These are phyloP conservation scores for Metschnikowia vanudenii DNA, from an alignment of 805 yeast genomes.

Conservation along the genomic window DNA sequence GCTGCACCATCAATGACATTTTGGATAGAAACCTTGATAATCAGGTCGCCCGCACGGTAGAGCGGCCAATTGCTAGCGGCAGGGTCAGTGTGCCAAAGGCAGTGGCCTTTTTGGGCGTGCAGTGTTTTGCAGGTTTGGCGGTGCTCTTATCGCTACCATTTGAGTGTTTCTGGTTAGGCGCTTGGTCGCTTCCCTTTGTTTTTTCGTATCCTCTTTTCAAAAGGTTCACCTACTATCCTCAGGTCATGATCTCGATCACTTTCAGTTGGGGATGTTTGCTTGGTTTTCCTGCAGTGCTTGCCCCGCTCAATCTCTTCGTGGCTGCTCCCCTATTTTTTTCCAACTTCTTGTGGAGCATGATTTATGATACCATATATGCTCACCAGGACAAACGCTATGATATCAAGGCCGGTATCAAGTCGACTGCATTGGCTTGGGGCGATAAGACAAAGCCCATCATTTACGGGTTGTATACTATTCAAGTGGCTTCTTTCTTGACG, in stretches of 20 bases:
- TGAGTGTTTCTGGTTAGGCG: constrained; percentile 80
- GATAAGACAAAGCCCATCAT: constrained; percentile 68
- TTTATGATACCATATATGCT: constrained; percentile 94
- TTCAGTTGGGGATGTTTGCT: constrained; percentile 93
- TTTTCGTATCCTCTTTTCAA: constrained; percentile 90
- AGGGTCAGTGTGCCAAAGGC: constrained; percentile 74
- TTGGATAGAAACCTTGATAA: constrained; percentile 80
- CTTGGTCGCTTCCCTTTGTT: constrained; percentile 75
- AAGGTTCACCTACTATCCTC: constrained; percentile 95
- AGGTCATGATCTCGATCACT: constrained; percentile 72
- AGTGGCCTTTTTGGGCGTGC: constrained; percentile 64
- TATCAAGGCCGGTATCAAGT: constrained; percentile 84
- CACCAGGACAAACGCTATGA: constrained; percentile 95
- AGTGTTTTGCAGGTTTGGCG: constrained; percentile 69
- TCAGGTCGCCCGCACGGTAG: constrained; percentile 83
- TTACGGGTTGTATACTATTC: constrained; percentile 62
- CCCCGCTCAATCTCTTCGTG: constrained; percentile 66
- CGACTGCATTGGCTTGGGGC: constrained; percentile 96
- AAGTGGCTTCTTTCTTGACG: constrained; percentile 56
- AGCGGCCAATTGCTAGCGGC: constrained; percentile 91
- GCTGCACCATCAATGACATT: constrained; percentile 92
- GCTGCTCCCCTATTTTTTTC: constrained; percentile 77
- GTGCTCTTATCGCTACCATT: constrained; percentile 72
- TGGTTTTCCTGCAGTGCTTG: constrained; percentile 96
- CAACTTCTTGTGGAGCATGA: constrained; percentile 89